phyloP scores from a whole-genome alignment of 2,329 filamentous ascomycete species.

The Cordyceps javanica region DNA sequence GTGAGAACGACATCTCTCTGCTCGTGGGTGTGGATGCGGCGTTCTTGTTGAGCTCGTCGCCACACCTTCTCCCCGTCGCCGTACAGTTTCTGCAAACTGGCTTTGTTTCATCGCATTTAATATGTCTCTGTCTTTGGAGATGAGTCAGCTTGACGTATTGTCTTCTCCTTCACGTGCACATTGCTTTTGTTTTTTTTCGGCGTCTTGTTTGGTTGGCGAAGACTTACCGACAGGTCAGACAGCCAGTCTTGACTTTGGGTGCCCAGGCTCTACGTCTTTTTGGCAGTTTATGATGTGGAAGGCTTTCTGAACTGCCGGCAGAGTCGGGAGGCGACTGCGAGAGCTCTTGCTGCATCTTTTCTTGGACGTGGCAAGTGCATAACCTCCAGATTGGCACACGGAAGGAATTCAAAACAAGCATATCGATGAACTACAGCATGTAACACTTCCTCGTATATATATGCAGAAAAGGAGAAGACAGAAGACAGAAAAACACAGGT shows the following conservation, averaged over 20 bases:
- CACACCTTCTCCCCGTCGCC: neutral
- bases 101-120: neutral
- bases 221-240: conserved; percentile 1
- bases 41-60: neutral
- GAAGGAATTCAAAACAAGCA: too few species aligned
- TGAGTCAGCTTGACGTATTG: neutral
- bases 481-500: too few species aligned
- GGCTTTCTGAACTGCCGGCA: too few species aligned
- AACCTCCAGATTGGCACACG: too few species aligned
- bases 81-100: neutral
- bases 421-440: too few species aligned
- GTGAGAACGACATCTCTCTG: neutral
- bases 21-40: neutral
- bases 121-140: neutral
- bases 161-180: neutral
- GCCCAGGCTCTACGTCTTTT: neutral
- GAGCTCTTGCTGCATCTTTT: too few species aligned
- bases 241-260: neutral
- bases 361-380: too few species aligned
- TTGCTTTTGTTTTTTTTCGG: neutral
- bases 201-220: neutral
- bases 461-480: too few species aligned
- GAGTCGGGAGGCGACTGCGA: too few species aligned
- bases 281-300: too few species aligned
- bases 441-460: too few species aligned